Evolutionary conservation across 306 rosid genomes (phyloP).

Genomic region (Glycine soja): DNA sequence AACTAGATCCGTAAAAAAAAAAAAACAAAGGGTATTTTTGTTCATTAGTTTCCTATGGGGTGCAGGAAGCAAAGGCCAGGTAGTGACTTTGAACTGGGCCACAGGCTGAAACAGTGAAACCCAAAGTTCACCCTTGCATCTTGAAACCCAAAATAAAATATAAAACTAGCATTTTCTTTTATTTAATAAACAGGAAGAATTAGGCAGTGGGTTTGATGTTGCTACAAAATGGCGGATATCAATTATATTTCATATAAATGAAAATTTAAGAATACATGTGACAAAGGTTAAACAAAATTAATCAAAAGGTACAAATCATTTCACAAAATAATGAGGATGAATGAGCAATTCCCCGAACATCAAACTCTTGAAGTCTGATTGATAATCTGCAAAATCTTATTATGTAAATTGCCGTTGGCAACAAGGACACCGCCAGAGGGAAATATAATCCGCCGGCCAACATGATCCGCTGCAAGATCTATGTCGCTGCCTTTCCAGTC

Average conservation of each 20-base stretch:
- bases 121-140: neutral
- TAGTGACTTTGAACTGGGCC: neutral
- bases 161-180: neutral
- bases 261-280: neutral
- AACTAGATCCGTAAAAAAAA: too few species aligned
- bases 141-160: neutral
- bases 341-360: slow-evolving; percentile 6
- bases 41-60: too few species aligned
- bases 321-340: slow-evolving; percentile 27
- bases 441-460: slow-evolving; percentile 65
- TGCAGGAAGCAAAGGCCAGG: too few species aligned
- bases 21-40: too few species aligned
- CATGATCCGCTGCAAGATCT: slow-evolving; percentile 77
- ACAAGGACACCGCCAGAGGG: slow-evolving; percentile 81
- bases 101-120: neutral
- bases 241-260: slow-evolving; percentile 31
- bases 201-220: neutral
- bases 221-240: neutral
- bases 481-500: slow-evolving; percentile 82
- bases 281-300: slow-evolving; percentile 22
- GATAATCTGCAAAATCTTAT: slow-evolving; percentile 63
- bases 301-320: neutral
- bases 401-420: slow-evolving; percentile 66
- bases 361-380: slow-evolving; percentile 51
- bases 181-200: neutral